A percentile compares a stretch with the other conserved stretches of the same genome.
phyloP scores from a whole-genome alignment of 306 rosid genomes.

The Vigna reflexopilosa region DNA sequence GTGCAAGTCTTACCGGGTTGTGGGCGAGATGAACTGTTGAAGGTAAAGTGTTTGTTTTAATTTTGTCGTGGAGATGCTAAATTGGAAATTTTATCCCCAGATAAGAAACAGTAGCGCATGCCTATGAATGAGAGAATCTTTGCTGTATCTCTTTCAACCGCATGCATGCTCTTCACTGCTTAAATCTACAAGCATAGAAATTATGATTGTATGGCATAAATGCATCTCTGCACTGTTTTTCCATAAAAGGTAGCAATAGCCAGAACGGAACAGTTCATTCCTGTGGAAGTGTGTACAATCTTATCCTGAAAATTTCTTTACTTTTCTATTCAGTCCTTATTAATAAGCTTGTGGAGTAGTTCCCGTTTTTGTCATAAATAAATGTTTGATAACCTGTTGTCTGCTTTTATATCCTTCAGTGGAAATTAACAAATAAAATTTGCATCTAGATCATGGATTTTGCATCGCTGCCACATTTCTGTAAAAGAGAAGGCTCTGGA shows the following conservation, averaged over 20 bases:
- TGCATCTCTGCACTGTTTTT: background rate
- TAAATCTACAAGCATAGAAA: background rate
- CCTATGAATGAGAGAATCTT: constrained; percentile 14
- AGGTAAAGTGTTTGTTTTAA: constrained; percentile 53
- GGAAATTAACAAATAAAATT: constrained; percentile 36
- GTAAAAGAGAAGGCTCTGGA: constrained; percentile 72
- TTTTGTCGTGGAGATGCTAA: background rate
- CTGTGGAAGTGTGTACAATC: constrained; percentile 9
- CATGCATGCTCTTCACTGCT: background rate
- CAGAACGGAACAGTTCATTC: background rate
- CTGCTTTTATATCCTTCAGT: constrained; percentile 6
- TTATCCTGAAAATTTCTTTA: constrained; percentile 19
- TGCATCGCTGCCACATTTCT: constrained; percentile 83
- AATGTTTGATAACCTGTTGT: background rate
- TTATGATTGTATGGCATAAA: background rate
- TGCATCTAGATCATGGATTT: constrained; percentile 80
- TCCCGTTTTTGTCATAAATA: background rate
- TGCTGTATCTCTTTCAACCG: background rate
- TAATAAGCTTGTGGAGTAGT: background rate
- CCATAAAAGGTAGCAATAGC: background rate
- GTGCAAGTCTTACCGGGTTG: constrained; percentile 83
- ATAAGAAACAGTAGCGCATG: background rate
- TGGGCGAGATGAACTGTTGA: constrained; percentile 88
- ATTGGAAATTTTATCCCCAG: background rate
- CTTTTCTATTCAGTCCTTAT: background rate